Evolutionary conservation across 2,329 filamentous ascomycete species (phyloP).

Genomic region (Aspergillus fumigatus): DNA sequence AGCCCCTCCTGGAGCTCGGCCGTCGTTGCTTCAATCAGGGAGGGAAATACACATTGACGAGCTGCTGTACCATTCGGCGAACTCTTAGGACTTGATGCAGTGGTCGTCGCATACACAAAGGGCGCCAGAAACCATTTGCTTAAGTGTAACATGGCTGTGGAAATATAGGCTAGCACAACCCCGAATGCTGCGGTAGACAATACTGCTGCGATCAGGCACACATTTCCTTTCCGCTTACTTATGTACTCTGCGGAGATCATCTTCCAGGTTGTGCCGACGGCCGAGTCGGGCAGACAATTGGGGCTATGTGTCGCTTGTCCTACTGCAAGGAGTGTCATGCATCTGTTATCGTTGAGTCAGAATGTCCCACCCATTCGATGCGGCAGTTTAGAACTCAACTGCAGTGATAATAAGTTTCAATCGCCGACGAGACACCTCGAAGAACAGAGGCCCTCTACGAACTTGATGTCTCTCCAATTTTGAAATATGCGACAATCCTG

Average conservation of each 20-base stretch:
- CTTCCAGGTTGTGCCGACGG: neutral
- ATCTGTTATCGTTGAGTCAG: neutral
- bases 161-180: neutral
- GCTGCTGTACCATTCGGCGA: neutral
- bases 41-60: conserved; percentile 23
- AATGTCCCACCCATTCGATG: neutral
- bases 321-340: neutral
- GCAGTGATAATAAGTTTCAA: neutral
- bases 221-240: neutral
- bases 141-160: neutral
- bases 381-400: neutral
- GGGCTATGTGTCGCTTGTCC: neutral
- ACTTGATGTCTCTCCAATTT: neutral
- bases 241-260: neutral
- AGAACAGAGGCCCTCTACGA: too few species aligned
- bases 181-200: neutral
- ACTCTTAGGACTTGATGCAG: neutral
- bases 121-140: neutral
- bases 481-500: neutral
- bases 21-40: conserved; percentile 48
- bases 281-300: neutral
- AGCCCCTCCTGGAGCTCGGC: conserved; percentile 50
- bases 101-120: neutral
- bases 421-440: too few species aligned
- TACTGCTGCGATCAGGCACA: neutral